Percentiles rank a stretch among this genome's conserved stretches.
Conservation (phyloP, 352 stramenopile species). For the Pythium scleroteichum region DNA sequence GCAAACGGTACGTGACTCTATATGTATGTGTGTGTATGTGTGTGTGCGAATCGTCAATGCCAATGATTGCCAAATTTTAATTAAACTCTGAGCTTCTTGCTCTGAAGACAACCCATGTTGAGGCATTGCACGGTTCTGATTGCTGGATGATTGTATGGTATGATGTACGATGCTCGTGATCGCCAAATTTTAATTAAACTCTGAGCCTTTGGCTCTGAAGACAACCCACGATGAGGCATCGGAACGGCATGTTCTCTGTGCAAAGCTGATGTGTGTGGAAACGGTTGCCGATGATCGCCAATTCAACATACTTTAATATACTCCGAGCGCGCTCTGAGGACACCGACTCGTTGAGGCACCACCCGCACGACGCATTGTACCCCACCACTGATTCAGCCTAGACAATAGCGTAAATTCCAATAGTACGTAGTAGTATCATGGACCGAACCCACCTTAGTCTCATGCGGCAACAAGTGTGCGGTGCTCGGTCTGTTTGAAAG, state of each 20-base stretch:
- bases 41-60: slow-evolving; percentile 10
- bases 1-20: slow-evolving; percentile 8
- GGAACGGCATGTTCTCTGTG: not conserved
- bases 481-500: too few relatives aligned
- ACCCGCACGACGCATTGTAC: slow-evolving; percentile 15
- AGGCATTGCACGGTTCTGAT: slow-evolving; percentile 14
- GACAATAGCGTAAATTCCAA: too few relatives aligned
- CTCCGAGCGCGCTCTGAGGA: slow-evolving; percentile 71
- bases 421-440: too few relatives aligned
- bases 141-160: slow-evolving; percentile 18
- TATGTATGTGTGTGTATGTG: slow-evolving; percentile 13
- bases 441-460: too few relatives aligned
- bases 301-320: slow-evolving; percentile 85
- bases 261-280: slow-evolving; percentile 7
- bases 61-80: slow-evolving; percentile 30
- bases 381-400: slow-evolving; percentile 7
- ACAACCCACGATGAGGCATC: slow-evolving; percentile 24
- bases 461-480: too few relatives aligned
- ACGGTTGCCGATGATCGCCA: slow-evolving; percentile 50
- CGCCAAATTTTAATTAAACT: slow-evolving; percentile 33
- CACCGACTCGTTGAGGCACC: slow-evolving; percentile 54
- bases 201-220: slow-evolving; percentile 21
- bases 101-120: slow-evolving; percentile 21
- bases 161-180: slow-evolving; percentile 13
- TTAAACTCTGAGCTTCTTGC: slow-evolving; percentile 26